Evolutionary conservation across 305 asterid genomes (phyloP), one percentile per base, ranked within the genome.

Genomic region (Lippia alba): DNA sequence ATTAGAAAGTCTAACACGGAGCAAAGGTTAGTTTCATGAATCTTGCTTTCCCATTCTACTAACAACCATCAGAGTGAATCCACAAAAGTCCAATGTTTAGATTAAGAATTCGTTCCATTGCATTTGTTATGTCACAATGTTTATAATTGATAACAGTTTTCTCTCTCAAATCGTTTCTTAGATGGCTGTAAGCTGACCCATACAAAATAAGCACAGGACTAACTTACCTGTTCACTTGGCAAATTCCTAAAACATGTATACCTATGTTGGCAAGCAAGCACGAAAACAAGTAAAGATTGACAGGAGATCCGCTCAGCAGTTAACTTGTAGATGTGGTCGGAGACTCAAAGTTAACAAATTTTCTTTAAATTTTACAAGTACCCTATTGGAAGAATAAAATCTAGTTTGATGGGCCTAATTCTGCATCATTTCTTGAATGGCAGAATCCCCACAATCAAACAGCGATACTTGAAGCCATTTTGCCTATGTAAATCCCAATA

Each of bases 81-180:
- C n/a, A 62, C 3, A 14, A 34, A 54, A 49, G 49, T 16, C 30
- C 68, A 39, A 74, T n/a, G 18, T 30, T 40, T 49, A 33, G 32
- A 8, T 49, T 45, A 12, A 49, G 15, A 54, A 41, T 16, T 39
- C 59, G 19, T 64, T 44, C 44, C 17, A 17, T 33, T 2, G 8
- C 36, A 59, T 33, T 16, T 34, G 5, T 16, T 34, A 18, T 48
- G 18, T 40, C 14, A 30, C 18, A 11, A 56, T 56, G 34, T 45
- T 56, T 19, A 11, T 14, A 56, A n/a, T 30, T 45, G 32, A 36
- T 36, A 5, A 36, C 41, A 36, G 34, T 60, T 70, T 51, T 59
- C 58, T 32, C 58, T 32, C 5, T 6, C 55, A 12, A 48, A 24
- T 32, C 40, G 1, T 18, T n/a, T 14, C 41, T 30, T 24, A 32